A percentile compares a stretch with the other conserved stretches of the same genome.
phyloP scores from a whole-genome alignment of 108 stramenopile species.

The Nitzschia putrida region DNA sequence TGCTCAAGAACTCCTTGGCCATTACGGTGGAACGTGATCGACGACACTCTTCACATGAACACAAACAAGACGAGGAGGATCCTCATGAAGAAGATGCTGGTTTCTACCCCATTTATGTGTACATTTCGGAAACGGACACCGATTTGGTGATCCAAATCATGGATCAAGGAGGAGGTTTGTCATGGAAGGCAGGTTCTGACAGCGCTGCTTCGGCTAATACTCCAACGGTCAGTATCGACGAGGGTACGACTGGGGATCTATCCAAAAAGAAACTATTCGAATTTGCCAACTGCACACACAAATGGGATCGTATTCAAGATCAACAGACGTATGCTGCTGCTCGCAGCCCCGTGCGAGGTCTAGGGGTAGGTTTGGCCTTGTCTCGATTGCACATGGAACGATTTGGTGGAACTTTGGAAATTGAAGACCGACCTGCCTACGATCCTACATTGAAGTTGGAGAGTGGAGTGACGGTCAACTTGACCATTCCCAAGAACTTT shows the following conservation, averaged over 20 bases:
- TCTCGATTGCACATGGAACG: slow-evolving; percentile 67
- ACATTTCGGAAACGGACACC: slow-evolving; percentile 18
- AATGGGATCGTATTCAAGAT: slow-evolving; percentile 76
- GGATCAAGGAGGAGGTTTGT: slow-evolving; percentile 64
- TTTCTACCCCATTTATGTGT: slow-evolving; percentile 12
- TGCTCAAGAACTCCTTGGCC: slow-evolving; percentile 76
- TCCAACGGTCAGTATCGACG: background rate
- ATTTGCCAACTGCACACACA: slow-evolving; percentile 25
- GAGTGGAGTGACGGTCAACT: slow-evolving; percentile 14
- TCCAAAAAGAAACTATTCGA: slow-evolving; percentile 4
- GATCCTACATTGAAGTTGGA: background rate
- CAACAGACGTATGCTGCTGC: slow-evolving; percentile 76
- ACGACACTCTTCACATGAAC: background rate
- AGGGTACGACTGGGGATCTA: background rate
- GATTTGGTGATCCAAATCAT: slow-evolving; percentile 45
- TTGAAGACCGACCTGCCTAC: slow-evolving; percentile 33
- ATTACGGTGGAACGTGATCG: slow-evolving; percentile 53
- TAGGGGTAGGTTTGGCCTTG: slow-evolving; percentile 75
- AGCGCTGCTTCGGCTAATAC: too few relatives aligned
- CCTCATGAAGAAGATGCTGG: background rate
- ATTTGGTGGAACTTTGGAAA: slow-evolving; percentile 66
- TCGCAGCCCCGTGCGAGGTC: slow-evolving; percentile 56
- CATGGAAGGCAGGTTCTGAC: background rate
- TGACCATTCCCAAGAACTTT: slow-evolving; percentile 7
- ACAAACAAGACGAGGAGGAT: background rate